These are phyloP conservation scores for Arctostaphylos glauca DNA, from an alignment of 148 eudicot species.

Conservation along the genomic window DNA sequence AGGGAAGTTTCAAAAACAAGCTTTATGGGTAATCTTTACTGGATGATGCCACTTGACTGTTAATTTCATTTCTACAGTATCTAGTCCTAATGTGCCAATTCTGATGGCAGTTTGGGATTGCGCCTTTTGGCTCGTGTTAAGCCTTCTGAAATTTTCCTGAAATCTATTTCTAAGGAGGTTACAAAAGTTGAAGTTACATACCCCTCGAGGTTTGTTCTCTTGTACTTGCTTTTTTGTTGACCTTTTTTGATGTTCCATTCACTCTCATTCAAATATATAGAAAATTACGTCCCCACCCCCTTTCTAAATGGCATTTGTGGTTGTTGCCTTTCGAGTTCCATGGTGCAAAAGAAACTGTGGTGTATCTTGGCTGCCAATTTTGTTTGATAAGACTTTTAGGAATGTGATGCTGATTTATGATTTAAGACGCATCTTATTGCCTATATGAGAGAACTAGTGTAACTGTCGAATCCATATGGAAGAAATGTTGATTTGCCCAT, in stretches of 20 bases:
- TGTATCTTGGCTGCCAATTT: not conserved
- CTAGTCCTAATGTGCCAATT: not conserved
- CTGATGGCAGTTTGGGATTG: constrained; percentile 61
- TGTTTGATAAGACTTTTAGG: not conserved
- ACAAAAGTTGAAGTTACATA: constrained; percentile 61
- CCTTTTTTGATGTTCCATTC: not conserved
- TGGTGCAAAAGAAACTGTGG: not conserved
- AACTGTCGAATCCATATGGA: not conserved
- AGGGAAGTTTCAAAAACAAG: constrained; percentile 80
- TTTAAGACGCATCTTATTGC: not conserved
- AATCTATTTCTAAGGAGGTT: constrained; percentile 85
- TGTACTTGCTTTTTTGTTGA: not conserved
- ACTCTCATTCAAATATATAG: not conserved
- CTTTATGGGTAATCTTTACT: constrained; percentile 70
- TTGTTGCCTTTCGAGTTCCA: not conserved
- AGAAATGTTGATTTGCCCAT: not conserved
- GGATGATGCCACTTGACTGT: constrained; percentile 3
- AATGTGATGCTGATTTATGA: not conserved
- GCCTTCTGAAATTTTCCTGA: constrained; percentile 90
- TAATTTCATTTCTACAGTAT: not conserved
- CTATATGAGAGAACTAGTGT: not conserved
- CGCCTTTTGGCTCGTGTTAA: constrained; percentile 80
- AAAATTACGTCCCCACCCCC: not conserved
- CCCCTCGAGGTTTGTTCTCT: constrained; percentile 65
- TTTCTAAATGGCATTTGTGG: not conserved